Conservation (phyloP, 495 filamentous ascomycete species). For the Neurospora sp. region DNA sequence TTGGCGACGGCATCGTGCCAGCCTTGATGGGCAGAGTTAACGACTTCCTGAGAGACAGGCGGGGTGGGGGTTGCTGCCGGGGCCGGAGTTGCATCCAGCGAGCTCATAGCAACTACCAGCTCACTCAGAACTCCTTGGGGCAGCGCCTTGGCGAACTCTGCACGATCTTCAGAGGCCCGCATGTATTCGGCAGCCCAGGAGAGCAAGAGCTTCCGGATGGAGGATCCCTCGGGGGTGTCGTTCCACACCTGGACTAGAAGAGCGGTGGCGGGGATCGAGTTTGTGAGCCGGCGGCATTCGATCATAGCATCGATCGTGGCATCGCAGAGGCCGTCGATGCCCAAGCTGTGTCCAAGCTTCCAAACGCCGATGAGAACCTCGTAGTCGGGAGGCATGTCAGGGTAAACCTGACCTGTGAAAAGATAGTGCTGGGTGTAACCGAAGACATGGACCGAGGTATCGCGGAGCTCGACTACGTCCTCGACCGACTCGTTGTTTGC, state of each 20-base stretch:
- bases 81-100: constrained; percentile 25
- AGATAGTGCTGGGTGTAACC: constrained; percentile 42
- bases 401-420: constrained; percentile 37
- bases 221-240: constrained; percentile 43
- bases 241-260: constrained; percentile 45
- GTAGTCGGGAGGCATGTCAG: constrained; percentile 34
- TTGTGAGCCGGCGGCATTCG: constrained; percentile 36
- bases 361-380: constrained; percentile 41
- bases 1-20: constrained; percentile 25
- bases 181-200: constrained; percentile 49
- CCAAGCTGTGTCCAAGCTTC: constrained; percentile 40
- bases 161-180: constrained; percentile 36
- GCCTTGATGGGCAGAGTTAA: constrained; percentile 19
- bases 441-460: constrained; percentile 36
- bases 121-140: constrained; percentile 46
- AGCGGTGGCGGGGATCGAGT: constrained; percentile 40
- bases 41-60: not conserved
- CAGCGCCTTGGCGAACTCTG: constrained; percentile 41
- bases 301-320: constrained; percentile 41
- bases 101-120: constrained; percentile 46
- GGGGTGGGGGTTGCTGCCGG: not conserved
- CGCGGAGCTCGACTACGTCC: constrained; percentile 35
- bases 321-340: constrained; percentile 42
- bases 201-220: constrained; percentile 41
- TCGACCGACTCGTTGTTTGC: constrained; percentile 24